A percentile compares a stretch with the other conserved stretches of the same genome.
Evolutionary conservation across 2,329 filamentous ascomycete species (phyloP).

Genomic region (Alternaria sp.): DNA sequence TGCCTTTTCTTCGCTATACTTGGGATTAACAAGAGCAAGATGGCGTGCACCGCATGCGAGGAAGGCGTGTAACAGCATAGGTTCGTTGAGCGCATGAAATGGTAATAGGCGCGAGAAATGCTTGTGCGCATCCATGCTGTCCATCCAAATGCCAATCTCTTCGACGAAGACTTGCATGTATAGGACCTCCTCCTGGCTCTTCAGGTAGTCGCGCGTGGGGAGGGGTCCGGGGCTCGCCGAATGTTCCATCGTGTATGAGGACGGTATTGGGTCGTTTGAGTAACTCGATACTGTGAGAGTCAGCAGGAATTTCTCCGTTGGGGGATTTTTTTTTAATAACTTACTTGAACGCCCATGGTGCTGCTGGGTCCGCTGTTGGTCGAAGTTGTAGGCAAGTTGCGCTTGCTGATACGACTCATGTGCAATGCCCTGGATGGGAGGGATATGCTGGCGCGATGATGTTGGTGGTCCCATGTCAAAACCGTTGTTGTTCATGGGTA

Average conservation of each 20-base stretch:
- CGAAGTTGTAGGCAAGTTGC: constrained; percentile 53
- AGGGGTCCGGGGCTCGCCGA: constrained; percentile 33
- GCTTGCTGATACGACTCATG: constrained; percentile 58
- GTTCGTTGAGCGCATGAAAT: constrained; percentile 79
- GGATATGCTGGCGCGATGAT: constrained; percentile 59
- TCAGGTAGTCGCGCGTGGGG: constrained; percentile 68
- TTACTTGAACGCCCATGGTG: constrained; percentile 37
- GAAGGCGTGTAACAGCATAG: constrained; percentile 88
- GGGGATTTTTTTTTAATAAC: constrained; percentile 1
- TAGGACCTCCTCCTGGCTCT: constrained; percentile 78
- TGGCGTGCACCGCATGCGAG: constrained; percentile 88
- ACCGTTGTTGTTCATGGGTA: constrained; percentile 36
- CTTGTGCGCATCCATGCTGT: constrained; percentile 83
- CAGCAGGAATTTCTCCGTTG: constrained; percentile 7
- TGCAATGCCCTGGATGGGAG: constrained; percentile 61
- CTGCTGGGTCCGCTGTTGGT: constrained; percentile 41
- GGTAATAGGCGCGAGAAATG: constrained; percentile 88
- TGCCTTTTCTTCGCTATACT: constrained; percentile 78
- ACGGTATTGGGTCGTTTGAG: constrained; percentile 37
- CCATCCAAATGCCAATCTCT: constrained; percentile 93
- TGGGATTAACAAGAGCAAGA: constrained; percentile 73
- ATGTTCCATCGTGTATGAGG: constrained; percentile 37
- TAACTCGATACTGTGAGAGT: constrained; percentile 33
- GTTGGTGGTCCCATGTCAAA: constrained; percentile 41
- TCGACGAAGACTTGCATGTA: constrained; percentile 94